Base-by-base conservation (phyloP, 2,329 filamentous ascomycete genomes). In the Fusarium lateritium region DNA sequence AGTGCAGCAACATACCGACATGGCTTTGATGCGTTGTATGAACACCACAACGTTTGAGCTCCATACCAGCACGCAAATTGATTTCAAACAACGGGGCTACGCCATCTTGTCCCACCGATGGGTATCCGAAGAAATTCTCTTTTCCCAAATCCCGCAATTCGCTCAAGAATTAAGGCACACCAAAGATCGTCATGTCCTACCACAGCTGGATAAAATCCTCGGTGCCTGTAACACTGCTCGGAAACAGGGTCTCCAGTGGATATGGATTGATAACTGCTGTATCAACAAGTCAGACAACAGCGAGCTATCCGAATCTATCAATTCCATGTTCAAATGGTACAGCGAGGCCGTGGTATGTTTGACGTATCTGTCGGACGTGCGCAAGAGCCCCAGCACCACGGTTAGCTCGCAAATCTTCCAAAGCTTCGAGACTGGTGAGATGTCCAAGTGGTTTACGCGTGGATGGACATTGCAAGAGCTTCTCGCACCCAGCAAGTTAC, bases 281-380 rank as follows among this genome's bases (percentile, higher is more conserved):
- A 55, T 55, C 22, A 49, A 55, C 11, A 55, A 55, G 7, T 22
- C 52, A 3, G 52, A 55, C 3, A 55, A 21, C 4, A 49, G 42
- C 13, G 52, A 55, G 19, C 10, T 55, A 31, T 55, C 52, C 2
- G 52, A 55, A 8, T 49, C 52, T 3, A 55, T 55, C 2, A 55
- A 55, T 13, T 55, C 52, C 7, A 55, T 55, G 52, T 55, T 55
- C 7, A 55, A 38, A 31, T 55, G 52, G 52, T 55, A 55, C 3
- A 49, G 43, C n/a, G 52, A 55, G 4, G 52, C 52, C 21, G 52
- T 49, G n/a, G 33, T 55, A 2, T 55, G 52, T n/a, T 38, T 55
- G 15, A 55, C 52, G 13, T 55, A 55, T 24, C 17, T 55, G 2
- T 55, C 52, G 3, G 52, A 55, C 11, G 43, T 55, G 5, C 52